A percentile compares a stretch with the other conserved stretches of the same genome.
These are phyloP conservation scores for Sphaerosporella brunnea DNA, from an alignment of 495 filamentous ascomycete genomes.

Conservation along the genomic window DNA sequence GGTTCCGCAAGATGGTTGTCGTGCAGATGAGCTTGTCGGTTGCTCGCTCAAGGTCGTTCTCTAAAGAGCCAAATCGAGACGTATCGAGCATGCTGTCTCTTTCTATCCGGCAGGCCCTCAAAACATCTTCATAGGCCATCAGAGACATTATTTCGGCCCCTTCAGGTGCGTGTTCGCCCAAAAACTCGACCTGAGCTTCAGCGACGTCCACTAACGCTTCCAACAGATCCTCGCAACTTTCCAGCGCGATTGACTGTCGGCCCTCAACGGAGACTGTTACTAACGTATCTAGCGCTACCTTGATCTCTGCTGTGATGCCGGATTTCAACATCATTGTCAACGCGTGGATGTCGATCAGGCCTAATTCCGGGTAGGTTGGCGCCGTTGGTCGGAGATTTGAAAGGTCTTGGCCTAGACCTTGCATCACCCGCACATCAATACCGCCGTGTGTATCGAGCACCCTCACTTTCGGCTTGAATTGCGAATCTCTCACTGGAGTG, in stretches of 20 bases:
- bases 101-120: slow-evolving; percentile 57
- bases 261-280: slow-evolving; percentile 51
- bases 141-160: slow-evolving; percentile 69
- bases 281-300: slow-evolving; percentile 71
- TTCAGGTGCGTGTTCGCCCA: slow-evolving; percentile 63
- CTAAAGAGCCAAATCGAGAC: slow-evolving; percentile 53
- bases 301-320: slow-evolving; percentile 72
- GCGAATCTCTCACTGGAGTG: slow-evolving; percentile 33
- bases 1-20: slow-evolving; percentile 79
- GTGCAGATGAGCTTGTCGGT: slow-evolving; percentile 78
- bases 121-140: slow-evolving; percentile 69
- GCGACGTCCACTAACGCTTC: slow-evolving; percentile 81
- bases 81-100: slow-evolving; percentile 48
- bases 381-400: slow-evolving; percentile 48
- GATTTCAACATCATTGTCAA: slow-evolving; percentile 82
- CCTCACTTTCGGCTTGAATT: slow-evolving; percentile 46
- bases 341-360: slow-evolving; percentile 78
- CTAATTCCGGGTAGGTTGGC: slow-evolving; percentile 59
- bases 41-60: slow-evolving; percentile 68
- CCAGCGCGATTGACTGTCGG: slow-evolving; percentile 42
- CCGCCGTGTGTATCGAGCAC: slow-evolving; percentile 45
- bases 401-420: slow-evolving; percentile 45
- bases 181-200: slow-evolving; percentile 62
- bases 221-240: slow-evolving; percentile 70
- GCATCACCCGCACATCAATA: slow-evolving; percentile 42